These are phyloP conservation scores for Tricharina praecox DNA, from an alignment of 495 filamentous ascomycete genomes.

Conservation along the genomic window DNA sequence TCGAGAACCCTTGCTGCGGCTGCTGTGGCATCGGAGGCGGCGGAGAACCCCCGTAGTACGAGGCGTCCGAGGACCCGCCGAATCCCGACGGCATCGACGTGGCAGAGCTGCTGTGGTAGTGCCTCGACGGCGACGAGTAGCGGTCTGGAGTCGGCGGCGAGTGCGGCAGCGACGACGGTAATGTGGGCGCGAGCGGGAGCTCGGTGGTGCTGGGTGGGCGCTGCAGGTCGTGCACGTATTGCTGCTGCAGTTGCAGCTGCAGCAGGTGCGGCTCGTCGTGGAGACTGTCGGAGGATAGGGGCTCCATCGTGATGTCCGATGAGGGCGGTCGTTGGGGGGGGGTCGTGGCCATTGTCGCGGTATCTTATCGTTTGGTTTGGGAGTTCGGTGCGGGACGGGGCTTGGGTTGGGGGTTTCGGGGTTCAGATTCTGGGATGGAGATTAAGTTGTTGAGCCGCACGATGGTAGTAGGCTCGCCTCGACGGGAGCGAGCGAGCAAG, in stretches of 20 bases:
- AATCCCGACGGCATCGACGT: not conserved
- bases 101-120: not conserved
- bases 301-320: not conserved
- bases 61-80: not conserved
- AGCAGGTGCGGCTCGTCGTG: too few relatives aligned
- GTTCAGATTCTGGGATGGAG: too few relatives aligned
- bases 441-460: too few relatives aligned
- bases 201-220: too few relatives aligned
- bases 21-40: not conserved
- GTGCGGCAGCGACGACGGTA: constrained; percentile 3
- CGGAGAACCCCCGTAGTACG: constrained; percentile 1
- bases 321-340: not conserved
- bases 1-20: not conserved
- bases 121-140: not conserved
- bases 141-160: constrained; percentile 4
- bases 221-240: not conserved
- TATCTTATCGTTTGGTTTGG: not conserved
- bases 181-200: constrained; percentile 4
- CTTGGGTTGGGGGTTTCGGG: too few relatives aligned
- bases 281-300: too few relatives aligned
- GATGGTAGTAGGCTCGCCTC: too few relatives aligned
- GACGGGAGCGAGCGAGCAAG: too few relatives aligned
- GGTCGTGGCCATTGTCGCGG: not conserved
- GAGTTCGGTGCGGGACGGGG: too few relatives aligned
- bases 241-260: not conserved